Evolutionary conservation across 1,284 basidiomycete species (phyloP).

Genomic region (Malassezia slooffiae): DNA sequence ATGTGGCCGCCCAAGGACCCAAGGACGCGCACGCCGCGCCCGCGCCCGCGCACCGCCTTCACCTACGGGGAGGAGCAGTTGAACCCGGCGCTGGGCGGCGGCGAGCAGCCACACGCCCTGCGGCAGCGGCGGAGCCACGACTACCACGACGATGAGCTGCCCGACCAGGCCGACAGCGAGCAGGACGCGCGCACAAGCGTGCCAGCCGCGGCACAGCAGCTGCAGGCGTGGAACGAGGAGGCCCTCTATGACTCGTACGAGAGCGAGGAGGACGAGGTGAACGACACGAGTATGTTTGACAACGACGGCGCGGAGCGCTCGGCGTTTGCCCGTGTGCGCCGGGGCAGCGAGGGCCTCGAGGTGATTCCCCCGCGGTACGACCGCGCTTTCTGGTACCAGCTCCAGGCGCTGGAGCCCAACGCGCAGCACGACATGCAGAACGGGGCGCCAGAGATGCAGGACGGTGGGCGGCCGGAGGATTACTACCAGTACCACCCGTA

Average conservation of each 20-base stretch:
- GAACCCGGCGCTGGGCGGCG: conserved; percentile 1
- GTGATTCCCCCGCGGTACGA: conserved; percentile 17
- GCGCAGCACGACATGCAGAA: too few relatives aligned
- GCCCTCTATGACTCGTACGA: conserved; percentile 7
- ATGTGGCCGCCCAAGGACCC: conserved; percentile 32
- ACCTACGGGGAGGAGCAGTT: conserved; percentile 12
- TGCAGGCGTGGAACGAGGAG: neutral
- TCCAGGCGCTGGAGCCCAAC: too few relatives aligned
- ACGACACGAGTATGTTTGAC: conserved; percentile 4
- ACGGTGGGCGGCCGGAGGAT: too few relatives aligned
- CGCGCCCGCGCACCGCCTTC: neutral
- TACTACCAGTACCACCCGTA: too few relatives aligned
- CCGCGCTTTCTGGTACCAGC: conserved; percentile 2
- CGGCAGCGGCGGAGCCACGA: too few relatives aligned
- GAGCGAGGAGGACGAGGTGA: conserved; percentile 5
- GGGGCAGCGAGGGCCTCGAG: conserved; percentile 22
- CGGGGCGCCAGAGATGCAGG: too few relatives aligned
- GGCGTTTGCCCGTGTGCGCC: conserved; percentile 12
- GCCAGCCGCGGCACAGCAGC: neutral
- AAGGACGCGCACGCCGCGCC: neutral
- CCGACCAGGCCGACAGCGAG: neutral
- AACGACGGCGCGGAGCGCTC: neutral
- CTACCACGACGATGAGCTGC: neutral
- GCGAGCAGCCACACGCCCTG: neutral
- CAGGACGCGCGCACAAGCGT: neutral